Evolutionary conservation across 2,329 filamentous ascomycete species (phyloP), one percentile per base, ranked within the genome.

Genomic region (Alternaria incomplexa): DNA sequence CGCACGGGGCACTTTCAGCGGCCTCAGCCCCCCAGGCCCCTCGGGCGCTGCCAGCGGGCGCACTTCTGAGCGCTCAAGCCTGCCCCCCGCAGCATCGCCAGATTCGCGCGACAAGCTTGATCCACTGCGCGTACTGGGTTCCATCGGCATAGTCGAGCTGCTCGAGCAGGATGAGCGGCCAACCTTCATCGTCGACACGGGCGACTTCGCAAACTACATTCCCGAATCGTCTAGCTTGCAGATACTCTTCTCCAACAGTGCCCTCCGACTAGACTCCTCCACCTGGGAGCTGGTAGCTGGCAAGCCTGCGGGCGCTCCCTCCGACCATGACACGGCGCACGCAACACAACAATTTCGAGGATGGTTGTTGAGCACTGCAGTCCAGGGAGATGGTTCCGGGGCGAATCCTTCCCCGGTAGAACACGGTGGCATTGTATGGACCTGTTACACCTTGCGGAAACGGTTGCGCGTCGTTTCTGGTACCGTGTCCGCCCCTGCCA

Each of bases 131-230:
- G 81, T 88, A 54, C 82, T 94, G 5, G 87, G 87, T 45, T 86
- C 86, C 25, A 83, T 93, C 55, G 89, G 90, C 23, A 85, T 93
- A 10, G 80, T 90, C 20, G 92, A 95, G 76, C 81, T 95, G 43
- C 79, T 96, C 44, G 91, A 95, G 73, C 87, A 91, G 68, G 92
- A 96, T 75, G 87, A 90, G 53, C 84, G 92, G 50, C 92, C 91
- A 3, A 92, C 90, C 0, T 93, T 95, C 71, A 85, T 95, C 45
- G 83, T 95, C 32, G 91, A 95, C 71, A 80, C 92, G 54, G 82
- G 83, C 8, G 87, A 90, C 70, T 77, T 83, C 1, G 77, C 81
- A n/a, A 90, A 89, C 68, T 84, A 83, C 50, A 81, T 80, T 22
- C 81, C 85, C 1, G 84, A 85, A 0, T 59, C 65, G 2, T 55